Evolutionary conservation across 2,329 filamentous ascomycete genomes (phyloP), one percentile per base, ranked within the genome.

Genomic region (Myotisia sp.): DNA sequence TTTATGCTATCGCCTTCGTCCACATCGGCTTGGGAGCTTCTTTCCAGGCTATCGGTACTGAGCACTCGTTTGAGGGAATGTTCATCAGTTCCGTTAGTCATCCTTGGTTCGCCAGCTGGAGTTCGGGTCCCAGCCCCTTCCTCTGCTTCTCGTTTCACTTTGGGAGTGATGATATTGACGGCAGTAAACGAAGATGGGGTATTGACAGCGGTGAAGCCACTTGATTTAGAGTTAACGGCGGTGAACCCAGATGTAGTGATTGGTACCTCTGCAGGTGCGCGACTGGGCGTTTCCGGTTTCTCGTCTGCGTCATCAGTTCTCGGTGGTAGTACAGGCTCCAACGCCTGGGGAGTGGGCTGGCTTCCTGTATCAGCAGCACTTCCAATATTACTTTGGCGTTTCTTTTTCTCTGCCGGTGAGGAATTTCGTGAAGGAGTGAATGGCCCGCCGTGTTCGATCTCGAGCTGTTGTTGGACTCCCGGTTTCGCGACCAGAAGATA

Each of bases 381-480:
- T 53, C 40, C 64, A 41, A 41, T 46, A 8, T 49, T 36, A 5
- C 47, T 23, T 41, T 8, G 50, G 42, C 37, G 55, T 53, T 44
- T 65, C 37, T 56, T 53, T 42, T 65, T 69, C 46, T 66, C 86
- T 50, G 84, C 65, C 1, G 87, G 85, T 21, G 75, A 79, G 59
- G 83, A 57, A 52, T 78, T 59, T 3, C 87, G 85, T 3, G 74
- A 78, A 12, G 77, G 76, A 0, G 86, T 94, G 41, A 90, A 74
- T 10, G 87, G 85, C 1, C 87, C 90, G 39, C 87, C 87, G 50
- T 94, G 85, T 55, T 95, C 86, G 42, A 81, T 72, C 54, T 95
- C 87, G 6, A 95, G 65, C 57, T 94, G 85, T 49, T 94, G 86
- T 48, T 94, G 87, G n/a, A 95, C 86, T 19, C 85, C 83, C 3